These are phyloP conservation scores for Polytrichum commune DNA, from an alignment of 225 moss, liverwort and hornwort species.

Conservation along the genomic window DNA sequence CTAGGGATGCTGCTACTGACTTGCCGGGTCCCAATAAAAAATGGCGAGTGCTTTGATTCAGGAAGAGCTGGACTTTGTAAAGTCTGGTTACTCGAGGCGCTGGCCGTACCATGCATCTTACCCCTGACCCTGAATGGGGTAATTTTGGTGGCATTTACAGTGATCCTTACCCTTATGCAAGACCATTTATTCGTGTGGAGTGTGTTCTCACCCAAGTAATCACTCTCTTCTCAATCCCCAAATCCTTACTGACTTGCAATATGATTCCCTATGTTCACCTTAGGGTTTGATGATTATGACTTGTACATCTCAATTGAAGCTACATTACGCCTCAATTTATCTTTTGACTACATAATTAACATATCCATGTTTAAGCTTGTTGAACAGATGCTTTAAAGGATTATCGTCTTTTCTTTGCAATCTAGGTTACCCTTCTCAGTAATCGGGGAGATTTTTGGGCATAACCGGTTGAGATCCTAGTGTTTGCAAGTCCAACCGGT, in stretches of 20 bases:
- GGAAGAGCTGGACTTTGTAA: conserved; percentile 21
- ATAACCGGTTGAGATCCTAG: too few relatives aligned
- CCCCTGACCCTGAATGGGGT: conserved; percentile 74
- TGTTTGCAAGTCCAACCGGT: too few relatives aligned
- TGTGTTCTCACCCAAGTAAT: conserved; percentile 88
- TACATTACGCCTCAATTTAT: too few relatives aligned
- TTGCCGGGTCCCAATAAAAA: conserved; percentile 19
- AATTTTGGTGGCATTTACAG: conserved; percentile 66
- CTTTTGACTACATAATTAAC: too few relatives aligned
- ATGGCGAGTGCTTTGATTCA: conserved; percentile 7
- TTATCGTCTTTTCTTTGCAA: too few relatives aligned
- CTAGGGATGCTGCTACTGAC: conserved; percentile 54
- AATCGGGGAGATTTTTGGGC: too few relatives aligned
- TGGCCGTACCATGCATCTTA: conserved; percentile 65
- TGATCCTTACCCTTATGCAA: conserved; percentile 65
- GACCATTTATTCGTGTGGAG: conserved; percentile 89
- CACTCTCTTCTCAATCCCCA: background rate
- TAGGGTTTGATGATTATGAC: background rate
- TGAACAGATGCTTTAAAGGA: too few relatives aligned
- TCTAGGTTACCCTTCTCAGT: too few relatives aligned
- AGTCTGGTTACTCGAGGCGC: conserved; percentile 53
- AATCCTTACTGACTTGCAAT: background rate
- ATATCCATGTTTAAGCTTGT: too few relatives aligned
- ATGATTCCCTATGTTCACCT: background rate
- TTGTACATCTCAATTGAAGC: background rate